These are phyloP conservation scores for Penicillium parvum DNA, from an alignment of 495 filamentous ascomycete species.

Conservation along the genomic window DNA sequence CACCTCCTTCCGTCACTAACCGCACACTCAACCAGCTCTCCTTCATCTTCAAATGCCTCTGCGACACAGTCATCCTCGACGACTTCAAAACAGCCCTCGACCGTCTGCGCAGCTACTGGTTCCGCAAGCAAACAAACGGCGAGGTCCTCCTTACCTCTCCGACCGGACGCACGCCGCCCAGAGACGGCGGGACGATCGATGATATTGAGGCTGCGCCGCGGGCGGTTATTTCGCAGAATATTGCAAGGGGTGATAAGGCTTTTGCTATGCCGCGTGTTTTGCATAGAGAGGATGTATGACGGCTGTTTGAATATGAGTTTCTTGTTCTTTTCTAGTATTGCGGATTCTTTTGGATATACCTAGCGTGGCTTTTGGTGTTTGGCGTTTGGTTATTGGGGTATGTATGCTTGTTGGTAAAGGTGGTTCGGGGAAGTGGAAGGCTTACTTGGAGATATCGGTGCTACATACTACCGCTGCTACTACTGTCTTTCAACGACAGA, in stretches of 20 bases:
- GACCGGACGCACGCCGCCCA: neutral
- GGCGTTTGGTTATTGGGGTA: neutral
- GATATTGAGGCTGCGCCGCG: conserved; percentile 7
- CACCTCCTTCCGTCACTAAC: no score
- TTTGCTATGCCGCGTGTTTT: conserved; percentile 11
- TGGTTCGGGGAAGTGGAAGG: neutral
- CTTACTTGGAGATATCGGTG: neutral
- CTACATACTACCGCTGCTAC: no score
- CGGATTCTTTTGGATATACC: neutral
- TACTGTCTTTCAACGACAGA: no score
- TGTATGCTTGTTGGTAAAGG: neutral
- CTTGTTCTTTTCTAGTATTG: neutral
- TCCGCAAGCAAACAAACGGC: conserved; percentile 12
- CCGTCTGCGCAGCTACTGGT: conserved; percentile 11
- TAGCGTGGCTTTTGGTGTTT: neutral
- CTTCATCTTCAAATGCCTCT: conserved; percentile 58
- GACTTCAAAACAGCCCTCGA: conserved; percentile 59
- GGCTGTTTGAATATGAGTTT: neutral
- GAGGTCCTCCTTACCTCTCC: conserved; percentile 5
- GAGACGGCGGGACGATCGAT: neutral
- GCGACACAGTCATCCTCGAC: conserved; percentile 55
- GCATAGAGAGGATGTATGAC: conserved; percentile 1
- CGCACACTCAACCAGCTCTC: no score
- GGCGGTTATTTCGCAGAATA: neutral
- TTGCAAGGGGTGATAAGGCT: conserved; percentile 4